Base-by-base conservation (phyloP, 371 early-diverging fungal species). In the Mortierella sp. region DNA sequence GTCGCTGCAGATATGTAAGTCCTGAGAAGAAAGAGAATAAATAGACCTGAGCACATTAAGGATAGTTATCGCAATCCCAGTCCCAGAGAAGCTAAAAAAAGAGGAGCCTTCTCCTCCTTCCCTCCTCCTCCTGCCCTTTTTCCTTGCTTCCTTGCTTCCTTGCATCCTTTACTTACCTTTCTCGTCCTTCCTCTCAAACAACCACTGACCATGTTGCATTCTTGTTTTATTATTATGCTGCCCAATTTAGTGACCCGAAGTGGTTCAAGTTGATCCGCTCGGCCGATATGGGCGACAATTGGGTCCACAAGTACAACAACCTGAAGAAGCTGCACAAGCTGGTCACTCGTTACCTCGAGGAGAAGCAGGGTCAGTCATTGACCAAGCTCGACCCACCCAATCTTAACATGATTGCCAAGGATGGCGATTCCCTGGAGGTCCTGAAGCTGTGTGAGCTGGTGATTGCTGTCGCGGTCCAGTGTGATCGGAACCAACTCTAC, bases 271-370 rank as follows among this genome's bases (percentile, higher is more conserved):
- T 91, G 28, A 92, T 93, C 71, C 92, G 94, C 24, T 91, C 94
- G 5, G 91, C 94, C 19, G 97, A 96, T 70, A 90, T 94, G 42
- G 95, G 95, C 63, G 96, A 95, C 84, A 97, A 97, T 91, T 99
- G 98, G 99, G 97, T 98, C 1, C 88, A 96, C 47, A 96, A 95
- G 82, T 94, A 96, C 87, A 97, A 97, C 90, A 96, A 95, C 80
- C 92, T 98, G 44, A 97, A 98, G 88, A 95, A 95, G 80, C 91
- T 98, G 31, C 92, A 96, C 89, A 95, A 94, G 80, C 91, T 97
- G 8, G 83, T 98, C 14, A 93, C 93, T 9, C 91, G 94, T 26
- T 98, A 97, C 89, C 96, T 95, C 72, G 97, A 97, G 74, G 97
- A 98, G 73, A 94, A 96, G 5, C 91, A 97, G 21, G 91, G 91